Conservation (phyloP, 306 rosid species). For the Macrotyloma uniflorum region DNA sequence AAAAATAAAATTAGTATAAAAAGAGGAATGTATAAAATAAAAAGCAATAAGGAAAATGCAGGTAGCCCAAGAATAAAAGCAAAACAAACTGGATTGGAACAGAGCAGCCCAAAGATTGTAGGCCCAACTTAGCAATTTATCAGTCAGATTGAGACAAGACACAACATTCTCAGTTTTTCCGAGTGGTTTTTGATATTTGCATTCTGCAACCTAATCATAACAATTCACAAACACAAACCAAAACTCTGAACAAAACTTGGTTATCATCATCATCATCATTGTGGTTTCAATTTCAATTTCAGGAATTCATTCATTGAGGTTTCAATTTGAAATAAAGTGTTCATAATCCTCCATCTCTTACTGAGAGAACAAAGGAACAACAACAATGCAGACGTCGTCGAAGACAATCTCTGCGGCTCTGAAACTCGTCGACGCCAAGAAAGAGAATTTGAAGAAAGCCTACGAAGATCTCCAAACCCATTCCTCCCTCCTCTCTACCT, state of each 20-base stretch:
- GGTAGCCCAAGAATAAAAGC: too few relatives aligned
- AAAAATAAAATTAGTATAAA: too few relatives aligned
- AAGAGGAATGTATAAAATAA: too few relatives aligned
- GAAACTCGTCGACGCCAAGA: slow-evolving; percentile 60
- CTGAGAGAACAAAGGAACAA: background rate
- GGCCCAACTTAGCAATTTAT: background rate
- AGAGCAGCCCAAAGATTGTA: background rate
- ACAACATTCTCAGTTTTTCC: too few relatives aligned
- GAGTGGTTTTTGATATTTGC: too few relatives aligned
- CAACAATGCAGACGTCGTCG: slow-evolving; percentile 38
- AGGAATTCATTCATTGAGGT: too few relatives aligned
- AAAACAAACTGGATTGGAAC: background rate
- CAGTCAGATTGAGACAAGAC: too few relatives aligned
- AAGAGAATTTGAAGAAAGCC: slow-evolving; percentile 63
- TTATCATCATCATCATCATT: too few relatives aligned
- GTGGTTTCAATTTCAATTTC: too few relatives aligned
- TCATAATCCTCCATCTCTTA: background rate
- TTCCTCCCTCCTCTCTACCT: slow-evolving; percentile 55
- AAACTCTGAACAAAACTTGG: too few relatives aligned
- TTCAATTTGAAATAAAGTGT: background rate
- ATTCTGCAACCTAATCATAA: background rate
- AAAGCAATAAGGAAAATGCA: too few relatives aligned
- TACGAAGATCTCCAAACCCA: slow-evolving; percentile 66
- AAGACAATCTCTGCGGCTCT: slow-evolving; percentile 60
- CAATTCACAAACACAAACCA: background rate